These are phyloP conservation scores for Verticillium nonalfalfae DNA, from an alignment of 2,329 filamentous ascomycete genomes.

Conservation along the genomic window DNA sequence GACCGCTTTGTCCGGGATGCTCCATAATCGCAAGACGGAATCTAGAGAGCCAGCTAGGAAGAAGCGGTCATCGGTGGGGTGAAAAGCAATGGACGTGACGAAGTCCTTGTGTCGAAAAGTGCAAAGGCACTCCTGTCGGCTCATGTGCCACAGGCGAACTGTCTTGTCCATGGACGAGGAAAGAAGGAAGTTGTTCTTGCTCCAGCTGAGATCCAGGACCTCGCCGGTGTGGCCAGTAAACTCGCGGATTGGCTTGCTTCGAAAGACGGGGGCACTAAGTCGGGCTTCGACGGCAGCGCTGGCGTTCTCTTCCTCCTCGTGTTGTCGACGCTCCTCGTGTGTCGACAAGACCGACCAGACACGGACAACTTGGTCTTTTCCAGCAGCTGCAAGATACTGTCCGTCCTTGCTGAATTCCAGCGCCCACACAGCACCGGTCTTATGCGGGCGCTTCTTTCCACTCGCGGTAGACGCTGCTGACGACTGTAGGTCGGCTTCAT, in stretches of 20 bases:
- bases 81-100: constrained; percentile 90
- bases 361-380: constrained; percentile 77
- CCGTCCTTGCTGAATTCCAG: constrained; percentile 91
- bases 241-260: constrained; percentile 68
- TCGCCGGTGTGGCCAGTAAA: constrained; percentile 81
- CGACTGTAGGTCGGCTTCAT: neutral
- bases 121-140: constrained; percentile 77
- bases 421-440: constrained; percentile 73
- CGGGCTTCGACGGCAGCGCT: constrained; percentile 48
- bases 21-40: constrained; percentile 84
- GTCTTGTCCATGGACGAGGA: constrained; percentile 99
- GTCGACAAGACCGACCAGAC: constrained; percentile 87
- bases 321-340: constrained; percentile 66
- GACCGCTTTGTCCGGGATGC: constrained; percentile 92
- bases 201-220: constrained; percentile 91
- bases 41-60: constrained; percentile 93
- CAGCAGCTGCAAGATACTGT: constrained; percentile 83
- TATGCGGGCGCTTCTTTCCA: constrained; percentile 9
- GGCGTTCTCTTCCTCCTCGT: constrained; percentile 60
- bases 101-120: constrained; percentile 94
- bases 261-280: constrained; percentile 86
- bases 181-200: constrained; percentile 95
- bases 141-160: constrained; percentile 89
- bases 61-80: constrained; percentile 91
- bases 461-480: constrained; percentile 15